These are phyloP conservation scores for Eimeria brunetti DNA, from an alignment of 169 alveolate species.

Conservation along the genomic window DNA sequence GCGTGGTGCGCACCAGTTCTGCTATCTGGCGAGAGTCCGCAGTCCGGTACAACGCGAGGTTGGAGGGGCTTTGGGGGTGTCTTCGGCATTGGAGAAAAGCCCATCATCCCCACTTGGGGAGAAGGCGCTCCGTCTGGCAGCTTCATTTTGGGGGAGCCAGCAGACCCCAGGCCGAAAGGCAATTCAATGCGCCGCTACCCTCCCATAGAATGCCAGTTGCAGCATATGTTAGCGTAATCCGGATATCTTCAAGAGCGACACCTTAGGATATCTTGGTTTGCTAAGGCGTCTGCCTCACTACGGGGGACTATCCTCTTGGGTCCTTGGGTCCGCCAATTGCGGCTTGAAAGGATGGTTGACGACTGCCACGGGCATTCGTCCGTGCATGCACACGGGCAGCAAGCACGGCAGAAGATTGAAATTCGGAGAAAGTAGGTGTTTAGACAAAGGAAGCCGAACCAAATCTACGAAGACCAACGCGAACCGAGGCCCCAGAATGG, in stretches of 20 bases:
- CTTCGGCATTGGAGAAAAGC: conserved; percentile 29
- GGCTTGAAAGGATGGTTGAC: background rate
- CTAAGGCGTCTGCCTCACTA: background rate
- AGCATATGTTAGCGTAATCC: background rate
- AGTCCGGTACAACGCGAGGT: conserved; percentile 16
- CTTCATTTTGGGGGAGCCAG: background rate
- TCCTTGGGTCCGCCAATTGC: background rate
- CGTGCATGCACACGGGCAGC: background rate
- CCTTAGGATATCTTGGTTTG: background rate
- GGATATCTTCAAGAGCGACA: background rate
- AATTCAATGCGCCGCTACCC: background rate
- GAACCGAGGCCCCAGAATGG: background rate
- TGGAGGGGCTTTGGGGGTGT: conserved; percentile 64
- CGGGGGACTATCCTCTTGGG: background rate
- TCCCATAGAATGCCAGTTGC: background rate
- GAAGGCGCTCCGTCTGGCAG: conserved; percentile 68
- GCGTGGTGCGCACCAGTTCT: conserved; percentile 29
- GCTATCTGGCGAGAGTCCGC: conserved; percentile 53
- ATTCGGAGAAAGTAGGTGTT: background rate
- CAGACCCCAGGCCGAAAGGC: background rate
- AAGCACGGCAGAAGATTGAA: background rate
- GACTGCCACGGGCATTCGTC: background rate
- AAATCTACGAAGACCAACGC: background rate
- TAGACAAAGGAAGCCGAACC: background rate
- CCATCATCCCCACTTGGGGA: conserved; percentile 51